Evolutionary conservation across 495 filamentous ascomycete species (phyloP).

Genomic region (Parathielavia hyrcaniae): DNA sequence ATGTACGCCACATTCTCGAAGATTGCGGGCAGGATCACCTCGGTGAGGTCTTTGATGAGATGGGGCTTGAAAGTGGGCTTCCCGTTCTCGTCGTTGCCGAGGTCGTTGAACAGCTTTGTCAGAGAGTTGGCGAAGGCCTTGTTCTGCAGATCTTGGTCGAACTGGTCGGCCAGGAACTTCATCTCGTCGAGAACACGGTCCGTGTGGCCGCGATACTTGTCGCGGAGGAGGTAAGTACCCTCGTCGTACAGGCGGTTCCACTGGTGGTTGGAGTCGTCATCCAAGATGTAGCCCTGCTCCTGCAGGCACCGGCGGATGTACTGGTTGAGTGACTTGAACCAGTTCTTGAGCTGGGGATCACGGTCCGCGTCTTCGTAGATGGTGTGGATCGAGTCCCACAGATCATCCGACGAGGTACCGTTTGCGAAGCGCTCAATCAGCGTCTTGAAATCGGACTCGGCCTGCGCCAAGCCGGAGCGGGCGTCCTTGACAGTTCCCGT

Average conservation of each 20-base stretch:
- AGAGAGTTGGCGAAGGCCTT: constrained; percentile 66
- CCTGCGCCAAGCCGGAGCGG: constrained; percentile 56
- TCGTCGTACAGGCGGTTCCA: constrained; percentile 83
- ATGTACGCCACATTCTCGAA: constrained; percentile 89
- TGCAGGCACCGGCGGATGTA: constrained; percentile 81
- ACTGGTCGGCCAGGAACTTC: constrained; percentile 84
- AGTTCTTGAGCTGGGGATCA: constrained; percentile 79
- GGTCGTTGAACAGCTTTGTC: constrained; percentile 79
- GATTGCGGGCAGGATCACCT: constrained; percentile 77
- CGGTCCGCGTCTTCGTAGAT: constrained; percentile 88
- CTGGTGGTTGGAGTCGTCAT: constrained; percentile 70
- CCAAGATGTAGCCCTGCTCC: constrained; percentile 85
- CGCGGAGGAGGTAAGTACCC: constrained; percentile 80
- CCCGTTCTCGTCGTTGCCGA: constrained; percentile 73
- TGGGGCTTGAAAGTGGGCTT: constrained; percentile 88
- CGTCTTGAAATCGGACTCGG: constrained; percentile 77
- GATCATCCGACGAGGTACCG: constrained; percentile 76
- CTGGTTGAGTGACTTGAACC: constrained; percentile 73
- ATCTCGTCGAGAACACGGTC: constrained; percentile 82
- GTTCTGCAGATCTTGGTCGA: constrained; percentile 81
- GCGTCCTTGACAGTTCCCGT: constrained; percentile 63
- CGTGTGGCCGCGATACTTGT: constrained; percentile 81
- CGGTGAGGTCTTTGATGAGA: constrained; percentile 77
- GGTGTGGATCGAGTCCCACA: constrained; percentile 77
- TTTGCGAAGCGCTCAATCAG: constrained; percentile 96